A percentile compares a stretch with the other conserved stretches of the same genome.
Evolutionary conservation across 176 grass and related monocot species (phyloP).

Genomic region (Saccharum spontaneum): DNA sequence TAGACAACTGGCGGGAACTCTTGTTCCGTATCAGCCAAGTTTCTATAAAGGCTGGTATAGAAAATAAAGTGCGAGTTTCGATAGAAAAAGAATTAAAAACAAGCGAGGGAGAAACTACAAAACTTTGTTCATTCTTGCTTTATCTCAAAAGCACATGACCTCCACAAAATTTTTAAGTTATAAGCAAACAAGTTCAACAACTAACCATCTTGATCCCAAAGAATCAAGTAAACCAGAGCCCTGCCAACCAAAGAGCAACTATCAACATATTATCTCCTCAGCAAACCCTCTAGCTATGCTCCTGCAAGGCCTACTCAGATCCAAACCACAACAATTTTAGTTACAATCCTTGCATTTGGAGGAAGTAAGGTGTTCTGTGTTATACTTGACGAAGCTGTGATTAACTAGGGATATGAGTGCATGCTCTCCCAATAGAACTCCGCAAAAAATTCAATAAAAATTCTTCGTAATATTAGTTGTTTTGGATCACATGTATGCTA

Average conservation of each 20-base stretch:
- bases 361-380: background rate
- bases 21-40: background rate
- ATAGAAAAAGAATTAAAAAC: background rate
- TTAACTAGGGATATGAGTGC: conserved; percentile 1
- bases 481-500: background rate
- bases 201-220: background rate
- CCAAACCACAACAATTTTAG: background rate
- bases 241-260: background rate
- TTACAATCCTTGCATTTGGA: background rate
- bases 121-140: background rate
- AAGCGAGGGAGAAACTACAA: background rate
- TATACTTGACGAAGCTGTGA: background rate
- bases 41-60: background rate
- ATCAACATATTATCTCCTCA: background rate
- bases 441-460: background rate
- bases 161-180: background rate
- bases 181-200: background rate
- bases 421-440: background rate
- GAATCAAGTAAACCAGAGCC: background rate
- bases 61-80: background rate
- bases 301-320: background rate
- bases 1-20: background rate
- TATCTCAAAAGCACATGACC: background rate
- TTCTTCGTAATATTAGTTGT: background rate
- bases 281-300: background rate